Evolutionary conservation across 1,284 basidiomycete genomes (phyloP).

Genomic region (Mycena sp.): DNA sequence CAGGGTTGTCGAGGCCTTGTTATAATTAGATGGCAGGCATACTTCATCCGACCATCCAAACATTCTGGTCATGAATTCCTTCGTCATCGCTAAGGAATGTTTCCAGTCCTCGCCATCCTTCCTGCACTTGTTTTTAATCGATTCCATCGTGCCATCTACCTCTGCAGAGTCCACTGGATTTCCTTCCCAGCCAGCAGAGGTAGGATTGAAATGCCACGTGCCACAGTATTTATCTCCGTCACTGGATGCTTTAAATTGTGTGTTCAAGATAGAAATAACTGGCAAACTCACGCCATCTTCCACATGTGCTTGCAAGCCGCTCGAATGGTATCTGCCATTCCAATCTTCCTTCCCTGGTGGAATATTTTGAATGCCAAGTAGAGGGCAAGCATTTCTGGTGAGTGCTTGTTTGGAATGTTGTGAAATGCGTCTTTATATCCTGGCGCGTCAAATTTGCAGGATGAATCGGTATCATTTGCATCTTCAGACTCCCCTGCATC

Average conservation of each 20-base stretch:
- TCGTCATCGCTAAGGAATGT: slow-evolving; percentile 9
- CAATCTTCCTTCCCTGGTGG: slow-evolving; percentile 1
- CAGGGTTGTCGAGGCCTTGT: not conserved
- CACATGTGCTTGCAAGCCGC: not conserved
- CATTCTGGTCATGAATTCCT: not conserved
- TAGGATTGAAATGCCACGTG: not conserved
- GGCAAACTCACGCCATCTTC: slow-evolving; percentile 1
- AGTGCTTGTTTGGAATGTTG: slow-evolving; percentile 1
- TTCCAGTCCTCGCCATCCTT: slow-evolving; percentile 9
- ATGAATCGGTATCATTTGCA: not conserved
- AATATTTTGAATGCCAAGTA: slow-evolving; percentile 12
- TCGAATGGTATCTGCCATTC: not conserved
- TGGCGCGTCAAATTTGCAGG: not conserved
- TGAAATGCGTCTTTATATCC: not conserved
- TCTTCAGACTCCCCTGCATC: not conserved
- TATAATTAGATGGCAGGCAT: not conserved
- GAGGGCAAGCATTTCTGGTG: slow-evolving; percentile 1
- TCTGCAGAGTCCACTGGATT: slow-evolving; percentile 17
- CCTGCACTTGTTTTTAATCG: slow-evolving; percentile 22
- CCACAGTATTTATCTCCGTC: slow-evolving; percentile 16
- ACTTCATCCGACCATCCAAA: slow-evolving; percentile 1
- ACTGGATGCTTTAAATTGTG: not conserved
- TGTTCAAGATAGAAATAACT: not conserved
- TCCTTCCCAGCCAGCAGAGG: not conserved
- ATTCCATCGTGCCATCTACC: slow-evolving; percentile 7